Percentiles rank a stretch among this genome's conserved stretches.
These are phyloP conservation scores for Houttuynia cordata DNA, from an alignment of 164 flowering plant species.

Conservation along the genomic window DNA sequence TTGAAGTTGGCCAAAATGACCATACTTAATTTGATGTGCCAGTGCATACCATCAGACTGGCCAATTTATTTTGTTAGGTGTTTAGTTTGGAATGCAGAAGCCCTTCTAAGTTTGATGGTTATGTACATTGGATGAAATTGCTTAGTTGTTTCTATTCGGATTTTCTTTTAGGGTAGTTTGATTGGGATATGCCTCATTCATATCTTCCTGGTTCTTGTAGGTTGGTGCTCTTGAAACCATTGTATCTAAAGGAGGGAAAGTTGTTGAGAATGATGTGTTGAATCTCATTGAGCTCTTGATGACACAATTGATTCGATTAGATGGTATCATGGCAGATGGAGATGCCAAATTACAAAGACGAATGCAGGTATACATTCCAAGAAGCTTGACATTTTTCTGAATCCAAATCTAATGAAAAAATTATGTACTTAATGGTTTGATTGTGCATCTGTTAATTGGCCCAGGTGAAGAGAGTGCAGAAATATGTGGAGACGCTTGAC, in stretches of 20 bases:
- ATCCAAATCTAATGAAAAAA: background rate
- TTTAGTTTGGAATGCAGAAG: too few relatives aligned
- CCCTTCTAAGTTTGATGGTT: too few relatives aligned
- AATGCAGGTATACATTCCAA: constrained; percentile 56
- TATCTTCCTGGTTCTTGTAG: constrained; percentile 18
- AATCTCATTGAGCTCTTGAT: constrained; percentile 70
- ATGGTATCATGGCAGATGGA: constrained; percentile 73
- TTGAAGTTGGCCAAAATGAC: too few relatives aligned
- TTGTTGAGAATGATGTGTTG: constrained; percentile 50
- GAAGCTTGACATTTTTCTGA: too few relatives aligned
- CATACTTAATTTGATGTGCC: too few relatives aligned
- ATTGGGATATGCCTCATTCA: background rate
- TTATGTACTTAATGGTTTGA: background rate
- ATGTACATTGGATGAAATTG: too few relatives aligned
- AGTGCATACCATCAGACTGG: too few relatives aligned
- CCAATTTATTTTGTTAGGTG: too few relatives aligned
- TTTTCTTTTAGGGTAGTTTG: too few relatives aligned
- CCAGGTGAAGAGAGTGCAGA: constrained; percentile 81
- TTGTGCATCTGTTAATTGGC: background rate
- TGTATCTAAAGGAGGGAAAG: constrained; percentile 58
- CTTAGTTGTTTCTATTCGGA: too few relatives aligned
- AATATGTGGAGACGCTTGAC: constrained; percentile 71
- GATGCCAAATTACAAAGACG: constrained; percentile 78
- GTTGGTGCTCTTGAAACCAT: constrained; percentile 66
- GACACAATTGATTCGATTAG: constrained; percentile 78